Percentiles rank a stretch among this genome's conserved stretches.
Conservation (phyloP, 805 yeast genomes). For the Ogataea chonburiensis region DNA sequence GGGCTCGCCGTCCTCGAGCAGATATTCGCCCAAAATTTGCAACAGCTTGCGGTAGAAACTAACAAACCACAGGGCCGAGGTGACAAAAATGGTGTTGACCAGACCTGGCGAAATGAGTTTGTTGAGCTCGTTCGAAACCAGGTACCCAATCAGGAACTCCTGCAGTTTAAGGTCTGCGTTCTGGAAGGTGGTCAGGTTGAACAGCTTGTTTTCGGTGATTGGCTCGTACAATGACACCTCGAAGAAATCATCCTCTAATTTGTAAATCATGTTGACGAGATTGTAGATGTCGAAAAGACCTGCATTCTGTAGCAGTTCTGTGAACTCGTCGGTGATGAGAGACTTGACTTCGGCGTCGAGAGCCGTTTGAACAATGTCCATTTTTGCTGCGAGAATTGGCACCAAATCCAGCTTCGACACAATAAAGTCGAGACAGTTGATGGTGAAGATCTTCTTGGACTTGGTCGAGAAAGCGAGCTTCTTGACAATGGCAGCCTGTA, state of each 20-base stretch:
- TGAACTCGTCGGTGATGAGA: constrained; percentile 46
- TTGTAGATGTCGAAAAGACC: constrained; percentile 60
- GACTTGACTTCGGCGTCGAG: constrained; percentile 38
- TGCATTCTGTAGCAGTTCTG: constrained; percentile 48
- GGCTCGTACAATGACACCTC: constrained; percentile 67
- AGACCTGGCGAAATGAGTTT: constrained; percentile 63
- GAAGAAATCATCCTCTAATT: constrained; percentile 55
- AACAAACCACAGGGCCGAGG: constrained; percentile 50
- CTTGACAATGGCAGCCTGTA: constrained; percentile 29
- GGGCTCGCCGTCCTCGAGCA: constrained; percentile 31
- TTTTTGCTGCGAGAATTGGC: constrained; percentile 39
- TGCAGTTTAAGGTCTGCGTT: constrained; percentile 46
- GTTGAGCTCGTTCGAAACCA: constrained; percentile 55
- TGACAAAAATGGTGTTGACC: constrained; percentile 52
- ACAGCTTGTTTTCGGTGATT: constrained; percentile 57
- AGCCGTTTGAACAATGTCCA: constrained; percentile 35
- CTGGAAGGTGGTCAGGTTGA: constrained; percentile 43
- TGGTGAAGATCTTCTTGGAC: constrained; percentile 42
- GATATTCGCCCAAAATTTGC: constrained; percentile 37
- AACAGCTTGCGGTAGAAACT: constrained; percentile 44
- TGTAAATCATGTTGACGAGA: constrained; percentile 69
- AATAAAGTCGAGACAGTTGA: constrained; percentile 62
- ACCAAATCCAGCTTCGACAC: constrained; percentile 51
- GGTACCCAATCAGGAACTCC: constrained; percentile 55
- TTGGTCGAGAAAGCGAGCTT: constrained; percentile 31